A percentile compares a stretch with the other conserved stretches of the same genome.
Conservation (phyloP, 2,329 filamentous ascomycete species). For the Penicillium sp. region DNA sequence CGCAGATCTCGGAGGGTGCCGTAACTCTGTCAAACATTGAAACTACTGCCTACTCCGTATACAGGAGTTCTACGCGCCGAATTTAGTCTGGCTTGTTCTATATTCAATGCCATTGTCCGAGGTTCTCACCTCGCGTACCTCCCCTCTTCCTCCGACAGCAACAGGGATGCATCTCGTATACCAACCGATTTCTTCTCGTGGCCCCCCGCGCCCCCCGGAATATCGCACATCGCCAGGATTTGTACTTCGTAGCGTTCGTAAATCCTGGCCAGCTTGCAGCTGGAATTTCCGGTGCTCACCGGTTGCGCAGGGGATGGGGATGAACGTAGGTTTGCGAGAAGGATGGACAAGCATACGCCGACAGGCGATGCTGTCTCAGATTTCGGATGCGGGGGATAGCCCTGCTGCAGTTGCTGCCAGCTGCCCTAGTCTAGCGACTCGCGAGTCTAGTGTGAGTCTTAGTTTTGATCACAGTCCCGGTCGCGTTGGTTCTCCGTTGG, state of each 20-base stretch:
- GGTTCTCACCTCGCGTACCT: background rate
- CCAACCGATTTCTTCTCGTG: background rate
- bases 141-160: background rate
- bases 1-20: constrained; percentile 10
- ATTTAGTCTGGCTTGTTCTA: background rate
- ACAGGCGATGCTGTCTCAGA: background rate
- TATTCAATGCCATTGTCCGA: background rate
- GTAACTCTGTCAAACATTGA: background rate
- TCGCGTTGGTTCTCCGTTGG: background rate
- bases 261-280: background rate
- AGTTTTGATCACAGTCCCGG: background rate
- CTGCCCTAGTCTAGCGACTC: too few relatives aligned
- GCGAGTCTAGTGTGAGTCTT: background rate
- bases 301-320: background rate
- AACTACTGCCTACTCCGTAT: too few relatives aligned
- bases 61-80: background rate
- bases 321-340: background rate
- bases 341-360: background rate
- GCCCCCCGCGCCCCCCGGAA: background rate
- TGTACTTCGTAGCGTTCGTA: background rate
- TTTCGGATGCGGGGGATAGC: background rate
- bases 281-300: constrained; percentile 9
- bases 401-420: background rate
- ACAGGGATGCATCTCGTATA: background rate
- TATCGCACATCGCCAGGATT: background rate